Percentiles rank a stretch among this genome's conserved stretches.
Evolutionary conservation across 2,329 filamentous ascomycete species (phyloP).

Genomic region (Colletotrichum tofieldiae): DNA sequence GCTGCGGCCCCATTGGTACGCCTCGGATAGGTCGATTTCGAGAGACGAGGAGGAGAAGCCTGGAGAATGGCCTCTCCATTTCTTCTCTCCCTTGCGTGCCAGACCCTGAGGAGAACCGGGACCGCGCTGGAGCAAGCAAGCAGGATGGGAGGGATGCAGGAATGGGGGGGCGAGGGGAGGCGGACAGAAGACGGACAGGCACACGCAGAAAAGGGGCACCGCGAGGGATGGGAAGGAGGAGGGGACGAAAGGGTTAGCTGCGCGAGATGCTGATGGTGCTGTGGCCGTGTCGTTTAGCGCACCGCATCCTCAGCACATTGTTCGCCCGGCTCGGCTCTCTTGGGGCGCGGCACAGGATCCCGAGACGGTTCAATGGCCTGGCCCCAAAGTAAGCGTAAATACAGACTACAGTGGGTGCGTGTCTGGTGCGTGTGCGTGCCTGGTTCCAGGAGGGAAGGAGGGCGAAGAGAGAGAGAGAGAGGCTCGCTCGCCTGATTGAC

Average conservation of each 20-base stretch:
- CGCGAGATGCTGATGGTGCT: background rate
- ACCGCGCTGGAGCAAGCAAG: background rate
- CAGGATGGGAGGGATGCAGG: background rate
- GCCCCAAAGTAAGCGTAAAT: background rate
- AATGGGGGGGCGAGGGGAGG: background rate
- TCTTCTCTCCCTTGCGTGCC: slow-evolving; percentile 16
- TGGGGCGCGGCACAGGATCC: background rate
- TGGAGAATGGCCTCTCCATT: slow-evolving; percentile 1
- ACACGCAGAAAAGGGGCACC: slow-evolving; percentile 1
- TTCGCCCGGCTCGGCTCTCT: background rate
- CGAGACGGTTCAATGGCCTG: background rate
- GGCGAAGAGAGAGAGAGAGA: background rate
- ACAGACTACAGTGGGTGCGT: background rate
- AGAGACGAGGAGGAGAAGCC: slow-evolving; percentile 11
- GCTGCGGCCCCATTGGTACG: background rate
- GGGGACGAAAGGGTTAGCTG: background rate
- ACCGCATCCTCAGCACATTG: background rate
- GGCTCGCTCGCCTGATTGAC: slow-evolving; percentile 33
- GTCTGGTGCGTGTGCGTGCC: background rate
- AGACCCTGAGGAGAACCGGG: slow-evolving; percentile 22
- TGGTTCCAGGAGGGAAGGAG: background rate
- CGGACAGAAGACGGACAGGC: background rate
- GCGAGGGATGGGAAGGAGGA: background rate
- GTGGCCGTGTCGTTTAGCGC: background rate
- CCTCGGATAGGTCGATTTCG: slow-evolving; percentile 11